phyloP scores from a whole-genome alignment of 1,139 yeast species.

The Taphrina communis region DNA sequence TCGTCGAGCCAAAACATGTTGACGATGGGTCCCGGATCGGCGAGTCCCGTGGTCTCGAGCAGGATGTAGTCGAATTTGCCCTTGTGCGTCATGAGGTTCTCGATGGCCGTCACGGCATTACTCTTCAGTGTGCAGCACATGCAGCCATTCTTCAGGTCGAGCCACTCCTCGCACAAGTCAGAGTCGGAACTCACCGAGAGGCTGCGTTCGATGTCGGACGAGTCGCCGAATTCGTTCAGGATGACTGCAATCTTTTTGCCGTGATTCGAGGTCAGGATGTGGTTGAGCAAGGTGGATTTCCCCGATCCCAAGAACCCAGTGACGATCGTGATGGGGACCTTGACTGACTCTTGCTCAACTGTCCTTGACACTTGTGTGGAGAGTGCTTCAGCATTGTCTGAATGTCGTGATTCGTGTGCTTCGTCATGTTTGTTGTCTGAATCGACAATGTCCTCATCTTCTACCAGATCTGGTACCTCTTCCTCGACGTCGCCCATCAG shows the following conservation, averaged over 20 bases:
- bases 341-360: conserved; percentile 48
- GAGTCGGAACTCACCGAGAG: conserved; percentile 73
- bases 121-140: conserved; percentile 90
- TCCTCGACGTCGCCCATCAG: conserved; percentile 11
- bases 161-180: conserved; percentile 81
- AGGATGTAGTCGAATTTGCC: conserved; percentile 84
- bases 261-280: conserved; percentile 67
- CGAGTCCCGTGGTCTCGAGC: conserved; percentile 95
- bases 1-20: conserved; percentile 97
- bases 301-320: conserved; percentile 97
- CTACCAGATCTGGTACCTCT: conserved; percentile 22
- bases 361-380: neutral
- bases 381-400: neutral
- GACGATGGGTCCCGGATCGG: conserved; percentile 96
- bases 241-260: conserved; percentile 83
- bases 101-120: conserved; percentile 92
- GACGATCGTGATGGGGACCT: conserved; percentile 88
- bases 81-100: conserved; percentile 74
- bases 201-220: conserved; percentile 86
- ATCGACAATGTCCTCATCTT: conserved; percentile 29
- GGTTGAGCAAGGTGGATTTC: conserved; percentile 80
- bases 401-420: neutral
- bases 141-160: conserved; percentile 95
- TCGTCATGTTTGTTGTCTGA: neutral
- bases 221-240: conserved; percentile 61